A percentile compares a stretch with the other conserved stretches of the same genome.
Evolutionary conservation across 441 rosid genomes (phyloP).

Genomic region (Syzygium syzygioides): DNA sequence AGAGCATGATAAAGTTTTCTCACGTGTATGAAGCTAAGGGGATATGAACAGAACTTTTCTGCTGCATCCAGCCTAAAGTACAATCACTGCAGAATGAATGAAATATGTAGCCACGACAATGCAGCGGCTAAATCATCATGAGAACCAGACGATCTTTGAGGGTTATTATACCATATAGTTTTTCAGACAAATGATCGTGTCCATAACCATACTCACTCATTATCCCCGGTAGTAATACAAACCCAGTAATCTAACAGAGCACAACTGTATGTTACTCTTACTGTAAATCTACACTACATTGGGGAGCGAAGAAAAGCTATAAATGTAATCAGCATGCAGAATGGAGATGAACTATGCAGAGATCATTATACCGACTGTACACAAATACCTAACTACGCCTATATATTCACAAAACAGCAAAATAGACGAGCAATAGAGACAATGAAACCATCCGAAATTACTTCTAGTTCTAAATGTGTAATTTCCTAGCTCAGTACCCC

Average conservation of each 20-base stretch:
- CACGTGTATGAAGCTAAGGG: not conserved
- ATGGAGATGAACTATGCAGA: slow-evolving; percentile 11
- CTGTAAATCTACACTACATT: not conserved
- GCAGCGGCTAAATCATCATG: not conserved
- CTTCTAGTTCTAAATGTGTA: not conserved
- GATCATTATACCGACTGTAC: slow-evolving; percentile 31
- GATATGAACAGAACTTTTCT: not conserved
- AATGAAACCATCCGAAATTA: slow-evolving; percentile 19
- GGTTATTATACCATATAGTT: not conserved
- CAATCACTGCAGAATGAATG: not conserved
- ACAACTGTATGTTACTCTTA: not conserved
- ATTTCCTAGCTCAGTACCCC: not conserved
- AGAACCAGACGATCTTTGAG: not conserved
- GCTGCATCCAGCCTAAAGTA: not conserved
- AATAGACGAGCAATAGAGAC: not conserved
- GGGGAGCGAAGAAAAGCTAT: not conserved
- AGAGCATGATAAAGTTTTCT: not conserved
- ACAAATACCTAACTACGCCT: slow-evolving; percentile 20
- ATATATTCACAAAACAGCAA: slow-evolving; percentile 27
- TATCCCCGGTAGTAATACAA: not conserved
- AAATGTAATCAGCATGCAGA: not conserved
- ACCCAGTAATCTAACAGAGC: not conserved
- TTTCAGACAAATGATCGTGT: not conserved
- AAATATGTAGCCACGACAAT: not conserved
- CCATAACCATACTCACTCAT: not conserved